Percentiles rank a stretch among this genome's conserved stretches.
Conservation (phyloP, 441 rosid genomes). For the Adansonia gregorii region DNA sequence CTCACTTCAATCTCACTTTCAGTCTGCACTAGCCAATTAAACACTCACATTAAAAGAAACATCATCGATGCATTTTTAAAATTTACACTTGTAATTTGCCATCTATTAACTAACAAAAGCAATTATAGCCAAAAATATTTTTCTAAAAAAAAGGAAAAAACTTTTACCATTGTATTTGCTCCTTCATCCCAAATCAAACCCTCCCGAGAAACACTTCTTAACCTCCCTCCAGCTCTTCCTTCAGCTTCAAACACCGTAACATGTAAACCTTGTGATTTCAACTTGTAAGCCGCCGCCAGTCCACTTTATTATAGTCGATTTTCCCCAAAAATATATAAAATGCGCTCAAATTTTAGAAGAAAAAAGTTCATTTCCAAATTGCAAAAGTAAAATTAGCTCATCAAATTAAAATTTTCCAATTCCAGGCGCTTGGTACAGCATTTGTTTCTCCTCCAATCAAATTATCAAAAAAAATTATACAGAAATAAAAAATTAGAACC, state of each 20-base stretch:
- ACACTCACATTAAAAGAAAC: constrained; percentile 18
- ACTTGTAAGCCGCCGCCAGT: constrained; percentile 86
- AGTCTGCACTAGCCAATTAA: constrained; percentile 52
- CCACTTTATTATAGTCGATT: constrained; percentile 51
- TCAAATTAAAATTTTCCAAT: not conserved
- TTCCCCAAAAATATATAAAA: not conserved
- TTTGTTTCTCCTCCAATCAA: not conserved
- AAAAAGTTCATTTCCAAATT: not conserved
- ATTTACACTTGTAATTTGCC: not conserved
- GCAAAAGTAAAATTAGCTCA: not conserved
- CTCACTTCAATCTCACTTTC: constrained; percentile 78
- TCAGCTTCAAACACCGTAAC: constrained; percentile 88
- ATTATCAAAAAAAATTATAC: not conserved
- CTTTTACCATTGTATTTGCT: constrained; percentile 85
- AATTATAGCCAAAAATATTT: not conserved
- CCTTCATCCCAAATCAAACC: constrained; percentile 94
- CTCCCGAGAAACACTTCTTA: constrained; percentile 61
- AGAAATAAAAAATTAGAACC: not conserved
- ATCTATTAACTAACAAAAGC: not conserved
- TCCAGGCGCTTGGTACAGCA: not conserved
- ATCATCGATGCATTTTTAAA: constrained; percentile 1
- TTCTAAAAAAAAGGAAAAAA: not conserved
- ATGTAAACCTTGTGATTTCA: constrained; percentile 75
- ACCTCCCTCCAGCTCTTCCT: constrained; percentile 82
- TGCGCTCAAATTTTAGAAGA: not conserved